A percentile compares a stretch with the other conserved stretches of the same genome.
Conservation (phyloP, 176 grass and related monocot genomes). For the Saccharum officinarum region DNA sequence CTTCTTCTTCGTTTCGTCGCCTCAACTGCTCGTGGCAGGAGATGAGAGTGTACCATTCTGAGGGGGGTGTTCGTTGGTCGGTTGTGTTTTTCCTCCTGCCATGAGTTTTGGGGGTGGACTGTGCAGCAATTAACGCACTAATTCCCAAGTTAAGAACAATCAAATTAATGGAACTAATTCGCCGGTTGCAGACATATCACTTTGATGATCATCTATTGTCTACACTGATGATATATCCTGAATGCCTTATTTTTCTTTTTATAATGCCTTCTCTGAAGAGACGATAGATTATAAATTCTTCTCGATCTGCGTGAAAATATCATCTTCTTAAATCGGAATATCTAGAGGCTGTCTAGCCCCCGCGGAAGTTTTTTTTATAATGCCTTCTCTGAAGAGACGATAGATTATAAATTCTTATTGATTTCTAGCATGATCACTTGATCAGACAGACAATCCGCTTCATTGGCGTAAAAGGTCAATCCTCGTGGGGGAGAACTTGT, state of each 20-base stretch:
- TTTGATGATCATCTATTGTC: background rate
- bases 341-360: too few species aligned
- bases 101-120: background rate
- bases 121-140: constrained; percentile 37
- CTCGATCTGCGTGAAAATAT: too few species aligned
- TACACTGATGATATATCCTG: background rate
- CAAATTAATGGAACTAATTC: constrained; percentile 21
- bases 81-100: constrained; percentile 42
- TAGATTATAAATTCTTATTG: background rate
- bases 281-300: background rate
- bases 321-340: too few species aligned
- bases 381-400: background rate
- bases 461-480: background rate
- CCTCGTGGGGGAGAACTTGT: background rate
- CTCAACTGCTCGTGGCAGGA: constrained; percentile 13
- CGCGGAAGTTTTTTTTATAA: too few species aligned
- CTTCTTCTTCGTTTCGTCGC: background rate
- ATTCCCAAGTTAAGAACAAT: constrained; percentile 8
- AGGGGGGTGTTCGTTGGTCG: background rate
- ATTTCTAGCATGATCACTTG: background rate
- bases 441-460: background rate
- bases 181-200: background rate
- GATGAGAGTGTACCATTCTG: background rate
- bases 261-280: background rate
- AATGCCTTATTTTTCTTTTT: too few species aligned